phyloP scores from a whole-genome alignment of 202 grass and related monocot species.

The Carex sylvatica region DNA sequence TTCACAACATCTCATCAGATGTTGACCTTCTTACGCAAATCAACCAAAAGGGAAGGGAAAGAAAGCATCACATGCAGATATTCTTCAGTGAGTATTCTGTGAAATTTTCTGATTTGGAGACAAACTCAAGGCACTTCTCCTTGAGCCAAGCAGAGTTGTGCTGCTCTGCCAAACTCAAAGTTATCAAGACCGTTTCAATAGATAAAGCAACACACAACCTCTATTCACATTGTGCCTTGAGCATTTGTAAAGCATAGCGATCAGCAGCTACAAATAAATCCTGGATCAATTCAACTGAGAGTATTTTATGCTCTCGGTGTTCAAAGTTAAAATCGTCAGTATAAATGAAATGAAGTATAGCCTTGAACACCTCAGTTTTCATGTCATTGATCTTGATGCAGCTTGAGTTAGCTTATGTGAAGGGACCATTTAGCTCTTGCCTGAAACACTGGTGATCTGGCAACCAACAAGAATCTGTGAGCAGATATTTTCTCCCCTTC shows the following conservation, averaged over 20 bases:
- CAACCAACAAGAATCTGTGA: neutral
- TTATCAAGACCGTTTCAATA: neutral
- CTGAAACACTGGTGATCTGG: conserved; percentile 1
- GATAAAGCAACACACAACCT: conserved; percentile 1
- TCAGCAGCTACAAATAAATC: conserved; percentile 12
- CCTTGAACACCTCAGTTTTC: conserved; percentile 24
- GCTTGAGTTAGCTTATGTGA: neutral
- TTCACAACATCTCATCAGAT: neutral
- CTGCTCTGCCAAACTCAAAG: conserved; percentile 8
- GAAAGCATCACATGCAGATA: conserved; percentile 21
- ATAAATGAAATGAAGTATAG: conserved; percentile 7
- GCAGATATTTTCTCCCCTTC: neutral
- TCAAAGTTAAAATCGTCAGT: neutral
- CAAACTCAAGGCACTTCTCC: conserved; percentile 35
- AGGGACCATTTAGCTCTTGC: neutral
- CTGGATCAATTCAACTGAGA: neutral
- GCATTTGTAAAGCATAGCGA: neutral
- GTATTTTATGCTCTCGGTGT: neutral
- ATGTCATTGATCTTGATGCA: conserved; percentile 2
- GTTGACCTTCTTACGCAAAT: no score
- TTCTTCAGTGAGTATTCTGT: conserved; percentile 14
- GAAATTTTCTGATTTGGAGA: neutral
- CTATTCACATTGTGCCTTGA: conserved; percentile 7
- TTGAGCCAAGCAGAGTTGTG: conserved; percentile 24
- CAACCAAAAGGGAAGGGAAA: conserved; percentile 1